phyloP scores from a whole-genome alignment of 345 rosid species.

The Lagerstroemia speciosa region DNA sequence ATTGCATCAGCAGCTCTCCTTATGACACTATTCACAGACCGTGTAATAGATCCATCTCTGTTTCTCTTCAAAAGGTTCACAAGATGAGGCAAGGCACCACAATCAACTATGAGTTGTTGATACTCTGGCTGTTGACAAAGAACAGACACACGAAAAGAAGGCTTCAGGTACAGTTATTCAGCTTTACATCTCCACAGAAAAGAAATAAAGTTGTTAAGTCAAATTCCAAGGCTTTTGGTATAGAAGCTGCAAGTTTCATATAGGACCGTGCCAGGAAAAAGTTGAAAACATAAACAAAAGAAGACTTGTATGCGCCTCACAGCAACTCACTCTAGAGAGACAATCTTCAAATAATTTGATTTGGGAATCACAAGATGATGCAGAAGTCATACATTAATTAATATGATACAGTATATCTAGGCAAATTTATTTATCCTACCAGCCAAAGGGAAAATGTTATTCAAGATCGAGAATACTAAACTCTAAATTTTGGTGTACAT shows the following conservation, averaged over 20 bases:
- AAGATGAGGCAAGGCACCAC: slow-evolving; percentile 79
- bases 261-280: neutral
- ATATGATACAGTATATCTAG: neutral
- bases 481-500: neutral
- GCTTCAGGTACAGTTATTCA: slow-evolving; percentile 1
- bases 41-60: slow-evolving; percentile 49
- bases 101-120: slow-evolving; percentile 88
- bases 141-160: slow-evolving; percentile 16
- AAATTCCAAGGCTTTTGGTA: neutral
- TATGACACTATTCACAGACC: slow-evolving; percentile 78
- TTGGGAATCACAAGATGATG: neutral
- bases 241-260: neutral
- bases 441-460: too few species aligned
- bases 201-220: neutral
- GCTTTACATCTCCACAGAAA: neutral
- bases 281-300: neutral
- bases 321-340: neutral
- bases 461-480: neutral
- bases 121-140: slow-evolving; percentile 80
- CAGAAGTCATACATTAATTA: neutral
- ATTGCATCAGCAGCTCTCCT: slow-evolving; percentile 99
- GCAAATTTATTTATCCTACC: neutral
- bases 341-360: neutral
- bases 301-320: neutral
- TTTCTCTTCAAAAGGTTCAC: slow-evolving; percentile 73